Evolutionary conservation across 257 asterid genomes (phyloP), one percentile per base, ranked within the genome.

Genomic region (Handroanthus guayacan): DNA sequence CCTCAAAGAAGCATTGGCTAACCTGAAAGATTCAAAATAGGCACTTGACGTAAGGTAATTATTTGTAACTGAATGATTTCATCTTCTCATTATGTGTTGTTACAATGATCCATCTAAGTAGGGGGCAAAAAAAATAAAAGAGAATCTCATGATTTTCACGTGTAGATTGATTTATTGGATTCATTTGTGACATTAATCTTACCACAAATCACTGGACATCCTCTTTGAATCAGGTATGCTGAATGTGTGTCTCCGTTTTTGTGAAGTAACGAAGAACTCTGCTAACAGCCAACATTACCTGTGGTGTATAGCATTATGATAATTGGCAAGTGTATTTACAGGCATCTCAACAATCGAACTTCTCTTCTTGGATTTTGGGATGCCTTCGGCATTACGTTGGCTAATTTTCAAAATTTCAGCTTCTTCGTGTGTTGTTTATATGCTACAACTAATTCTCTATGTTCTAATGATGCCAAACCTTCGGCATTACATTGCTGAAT

Each of bases 1-100:
- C 67, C 92, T 87, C 56, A 85, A 84, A 72, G 84, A 80, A 75
- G 81, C 86, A 20, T 72, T 86, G 87, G 86, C 92, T 72, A 88
- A 80, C 80, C 83, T 88, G 50, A 84, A 81, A 31, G 61, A 17
- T n/a, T n/a, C 71, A 2, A 7, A 69, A 8, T 80, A 82, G 84
- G 57, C 9, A 56, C 60, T 64, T 61, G 16, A 61, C 47, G 51
- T 43, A 20, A 63, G 60, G 70, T 72, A 85, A 54, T 54, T 36
- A 61, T 69, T 41, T 60, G 1, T 58, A 16, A 10, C 56, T 70
- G 12, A 31, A 44, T 71, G 12, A 56, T 69, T 62, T 36, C 38
- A 62, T 81, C 64, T 36, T 62, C 16, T 69, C 63, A 50, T 20
- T 18, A 55, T 57, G n/a, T 57, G 38, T 64, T 78, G 47, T 50